These are phyloP conservation scores for Fusarium coicis DNA, from an alignment of 2,329 filamentous ascomycete genomes.

Conservation along the genomic window DNA sequence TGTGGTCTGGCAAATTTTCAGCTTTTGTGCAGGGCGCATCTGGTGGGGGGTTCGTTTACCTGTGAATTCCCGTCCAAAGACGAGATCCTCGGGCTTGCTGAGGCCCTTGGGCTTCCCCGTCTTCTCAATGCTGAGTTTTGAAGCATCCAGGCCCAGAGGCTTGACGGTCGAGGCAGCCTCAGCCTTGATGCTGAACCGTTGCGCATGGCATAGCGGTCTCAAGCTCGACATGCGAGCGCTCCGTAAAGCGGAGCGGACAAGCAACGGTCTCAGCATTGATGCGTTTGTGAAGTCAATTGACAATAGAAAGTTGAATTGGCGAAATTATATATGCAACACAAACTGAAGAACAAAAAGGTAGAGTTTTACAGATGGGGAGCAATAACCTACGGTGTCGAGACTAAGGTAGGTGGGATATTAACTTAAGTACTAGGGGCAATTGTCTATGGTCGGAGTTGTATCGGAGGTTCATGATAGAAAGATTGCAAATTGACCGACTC, in stretches of 20 bases:
- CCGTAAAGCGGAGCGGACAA: constrained; percentile 49
- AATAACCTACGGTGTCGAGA: constrained; percentile 1
- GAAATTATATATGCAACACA: not conserved
- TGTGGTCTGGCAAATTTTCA: constrained; percentile 76
- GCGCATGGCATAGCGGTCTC: constrained; percentile 44
- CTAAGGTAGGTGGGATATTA: constrained; percentile 16
- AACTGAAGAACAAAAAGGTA: not conserved
- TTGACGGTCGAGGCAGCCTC: constrained; percentile 61
- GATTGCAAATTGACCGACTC: constrained; percentile 39
- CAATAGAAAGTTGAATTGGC: not conserved
- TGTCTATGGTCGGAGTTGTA: constrained; percentile 40
- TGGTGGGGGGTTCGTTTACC: constrained; percentile 60
- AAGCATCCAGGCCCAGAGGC: constrained; percentile 78
- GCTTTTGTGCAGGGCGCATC: not conserved
- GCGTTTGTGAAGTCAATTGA: constrained; percentile 17
- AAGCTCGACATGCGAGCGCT: constrained; percentile 54
- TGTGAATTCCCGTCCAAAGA: constrained; percentile 93
- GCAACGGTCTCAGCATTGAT: constrained; percentile 47
- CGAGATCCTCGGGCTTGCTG: constrained; percentile 79
- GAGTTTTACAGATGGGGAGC: constrained; percentile 5
- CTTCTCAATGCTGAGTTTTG: constrained; percentile 78
- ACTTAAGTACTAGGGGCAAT: constrained; percentile 31
- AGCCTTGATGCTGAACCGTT: constrained; percentile 65
- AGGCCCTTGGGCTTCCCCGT: constrained; percentile 80
- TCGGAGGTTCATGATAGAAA: constrained; percentile 37